Evolutionary conservation across 2,329 filamentous ascomycete genomes (phyloP), one percentile per base, ranked within the genome.

Genomic region (Westerdykella sp.): DNA sequence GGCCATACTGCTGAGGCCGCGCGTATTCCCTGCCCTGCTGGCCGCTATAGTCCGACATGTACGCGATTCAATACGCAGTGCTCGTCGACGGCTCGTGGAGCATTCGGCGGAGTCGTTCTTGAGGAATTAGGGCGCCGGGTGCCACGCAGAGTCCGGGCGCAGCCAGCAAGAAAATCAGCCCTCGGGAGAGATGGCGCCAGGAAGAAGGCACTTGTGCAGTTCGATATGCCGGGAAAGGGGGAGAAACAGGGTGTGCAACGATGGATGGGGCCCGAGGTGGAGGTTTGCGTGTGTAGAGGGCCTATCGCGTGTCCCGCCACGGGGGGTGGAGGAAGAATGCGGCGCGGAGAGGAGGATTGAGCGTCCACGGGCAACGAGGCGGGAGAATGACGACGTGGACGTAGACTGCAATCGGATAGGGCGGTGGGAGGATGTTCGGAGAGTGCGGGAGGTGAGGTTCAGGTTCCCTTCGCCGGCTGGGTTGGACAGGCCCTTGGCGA

Each of bases 31-130:
- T 74, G 57, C 78, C 77, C 65, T 80, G 76, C 62, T 81, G 80
- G 54, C 75, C 67, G 62, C 76, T 71, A 69, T 83, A 78, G 65
- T 84, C 80, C 64, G 81, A 80, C 81, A 81, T 81, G 54, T 49
- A 42, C 46, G 40, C 50, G 54, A 44, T 48, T 55, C 52, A 45
- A 25, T 55, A 44, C 39, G 32, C 3, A 13, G n/a, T 35, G 7
- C 25, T 28, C 25, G 25, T 28, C 25, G 25, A 28, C 25, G 25
- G 25, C 25, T 4, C 25, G 9, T 28, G 11, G 25, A 28, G 25
- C 25, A 28, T 28, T 28, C 25, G 25, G 25, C 11, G 10, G 23
- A 28, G 25, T 28, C 7, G 25, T 28, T 9, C 7, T 28, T 28
- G 4, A 28, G 25, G 25, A 28, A 9, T 28, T 12, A 28, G 25